Conservation (phyloP, 495 filamentous ascomycete genomes). For the Aspergillus saccharolyticus region DNA sequence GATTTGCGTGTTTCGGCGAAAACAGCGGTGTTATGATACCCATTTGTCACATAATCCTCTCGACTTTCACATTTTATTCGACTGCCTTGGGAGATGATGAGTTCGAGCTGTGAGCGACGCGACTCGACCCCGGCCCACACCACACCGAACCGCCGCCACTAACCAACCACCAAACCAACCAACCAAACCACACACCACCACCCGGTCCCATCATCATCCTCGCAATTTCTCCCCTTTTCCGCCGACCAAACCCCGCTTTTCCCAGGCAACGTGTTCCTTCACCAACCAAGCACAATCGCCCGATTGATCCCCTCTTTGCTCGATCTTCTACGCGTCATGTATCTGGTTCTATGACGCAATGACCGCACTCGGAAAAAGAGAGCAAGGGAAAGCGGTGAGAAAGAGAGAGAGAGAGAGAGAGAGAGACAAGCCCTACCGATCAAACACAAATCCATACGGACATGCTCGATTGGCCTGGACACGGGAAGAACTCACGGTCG, state of each 20-base stretch:
- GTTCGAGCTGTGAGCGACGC: background rate
- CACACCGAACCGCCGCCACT: no score
- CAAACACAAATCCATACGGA: background rate
- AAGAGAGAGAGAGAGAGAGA: background rate
- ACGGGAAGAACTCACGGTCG: background rate
- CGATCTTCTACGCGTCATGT: background rate
- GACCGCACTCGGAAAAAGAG: background rate
- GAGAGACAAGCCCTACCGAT: background rate
- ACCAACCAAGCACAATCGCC: background rate
- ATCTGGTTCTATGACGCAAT: background rate
- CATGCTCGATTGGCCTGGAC: background rate
- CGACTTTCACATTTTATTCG: constrained; percentile 20
- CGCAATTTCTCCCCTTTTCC: background rate
- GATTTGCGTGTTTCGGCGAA: constrained; percentile 33
- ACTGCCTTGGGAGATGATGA: constrained; percentile 12
- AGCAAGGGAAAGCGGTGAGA: background rate
- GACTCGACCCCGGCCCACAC: background rate
- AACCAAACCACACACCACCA: background rate
- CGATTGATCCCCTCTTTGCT: background rate
- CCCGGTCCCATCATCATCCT: background rate
- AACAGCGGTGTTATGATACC: constrained; percentile 45
- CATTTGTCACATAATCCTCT: constrained; percentile 36
- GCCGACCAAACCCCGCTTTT: background rate
- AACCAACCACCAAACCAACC: background rate
- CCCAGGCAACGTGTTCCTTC: background rate